Percentiles rank a stretch among this genome's conserved stretches.
phyloP scores from a whole-genome alignment of 768 basidiomycete genomes.

The Russula emetica region DNA sequence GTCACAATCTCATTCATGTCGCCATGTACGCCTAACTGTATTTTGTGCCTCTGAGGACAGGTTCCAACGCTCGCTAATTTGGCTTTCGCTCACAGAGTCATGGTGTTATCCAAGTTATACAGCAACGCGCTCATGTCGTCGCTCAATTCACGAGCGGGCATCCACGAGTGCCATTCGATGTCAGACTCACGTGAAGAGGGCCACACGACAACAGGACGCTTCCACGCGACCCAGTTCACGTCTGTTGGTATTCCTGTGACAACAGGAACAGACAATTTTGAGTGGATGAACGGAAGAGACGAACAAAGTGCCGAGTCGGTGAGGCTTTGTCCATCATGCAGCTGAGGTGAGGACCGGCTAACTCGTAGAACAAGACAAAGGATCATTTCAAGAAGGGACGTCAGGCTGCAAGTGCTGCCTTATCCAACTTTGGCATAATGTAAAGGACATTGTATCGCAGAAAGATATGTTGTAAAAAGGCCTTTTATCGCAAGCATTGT shows the following conservation, averaged over 20 bases:
- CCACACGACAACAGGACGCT: not conserved
- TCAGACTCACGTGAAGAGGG: not conserved
- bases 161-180: not conserved
- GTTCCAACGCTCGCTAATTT: not conserved
- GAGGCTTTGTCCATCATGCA: not conserved
- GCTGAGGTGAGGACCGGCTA: not conserved
- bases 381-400: not conserved
- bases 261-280: not conserved
- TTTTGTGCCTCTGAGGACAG: not conserved
- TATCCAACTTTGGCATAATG: not conserved
- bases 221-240: not conserved
- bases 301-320: not conserved
- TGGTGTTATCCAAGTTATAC: slow-evolving; percentile 11
- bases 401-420: not conserved
- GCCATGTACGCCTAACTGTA: not conserved
- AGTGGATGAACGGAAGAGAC: not conserved
- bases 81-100: not conserved
- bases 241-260: not conserved
- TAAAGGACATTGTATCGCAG: not conserved
- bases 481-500: not conserved
- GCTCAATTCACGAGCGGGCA: slow-evolving; percentile 6
- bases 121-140: slow-evolving; percentile 17
- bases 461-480: not conserved
- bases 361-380: not conserved
- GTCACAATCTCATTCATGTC: not conserved